Conservation (phyloP, 305 asterid species). For the Fraxinus nigra region DNA sequence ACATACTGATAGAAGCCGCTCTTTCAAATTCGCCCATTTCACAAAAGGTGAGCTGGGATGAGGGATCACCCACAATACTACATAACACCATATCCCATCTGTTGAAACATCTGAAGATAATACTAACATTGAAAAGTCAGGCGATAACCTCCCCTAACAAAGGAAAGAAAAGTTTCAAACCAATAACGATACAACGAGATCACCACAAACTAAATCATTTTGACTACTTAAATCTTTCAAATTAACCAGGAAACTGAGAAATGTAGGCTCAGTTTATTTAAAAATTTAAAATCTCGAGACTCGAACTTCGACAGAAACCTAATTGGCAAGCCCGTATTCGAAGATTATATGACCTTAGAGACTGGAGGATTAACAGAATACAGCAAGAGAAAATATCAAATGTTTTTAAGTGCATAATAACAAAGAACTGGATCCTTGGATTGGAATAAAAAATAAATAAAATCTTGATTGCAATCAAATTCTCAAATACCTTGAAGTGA, state of each 20-base stretch:
- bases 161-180: conserved; percentile 3
- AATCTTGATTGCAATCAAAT: not conserved
- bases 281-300: not conserved
- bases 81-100: conserved; percentile 85
- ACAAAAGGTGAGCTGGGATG: conserved; percentile 40
- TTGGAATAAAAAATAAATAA: not conserved
- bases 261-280: not conserved
- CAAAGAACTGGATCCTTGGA: not conserved
- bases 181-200: not conserved
- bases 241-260: conserved; percentile 5
- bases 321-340: not conserved
- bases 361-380: not conserved
- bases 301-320: not conserved
- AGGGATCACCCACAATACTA: conserved; percentile 69
- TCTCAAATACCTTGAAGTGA: not conserved
- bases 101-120: conserved; percentile 69
- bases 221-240: not conserved
- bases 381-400: not conserved
- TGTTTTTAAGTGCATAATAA: not conserved
- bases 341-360: not conserved
- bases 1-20: conserved; percentile 61
- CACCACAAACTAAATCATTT: not conserved
- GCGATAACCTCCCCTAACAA: conserved; percentile 15
- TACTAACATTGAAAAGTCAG: conserved; percentile 9
- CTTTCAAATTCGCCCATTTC: conserved; percentile 68